Percentiles rank a stretch among this genome's conserved stretches.
These are phyloP conservation scores for Magnusiomyces suaveolens DNA, from an alignment of 1,139 yeast species.

Conservation along the genomic window DNA sequence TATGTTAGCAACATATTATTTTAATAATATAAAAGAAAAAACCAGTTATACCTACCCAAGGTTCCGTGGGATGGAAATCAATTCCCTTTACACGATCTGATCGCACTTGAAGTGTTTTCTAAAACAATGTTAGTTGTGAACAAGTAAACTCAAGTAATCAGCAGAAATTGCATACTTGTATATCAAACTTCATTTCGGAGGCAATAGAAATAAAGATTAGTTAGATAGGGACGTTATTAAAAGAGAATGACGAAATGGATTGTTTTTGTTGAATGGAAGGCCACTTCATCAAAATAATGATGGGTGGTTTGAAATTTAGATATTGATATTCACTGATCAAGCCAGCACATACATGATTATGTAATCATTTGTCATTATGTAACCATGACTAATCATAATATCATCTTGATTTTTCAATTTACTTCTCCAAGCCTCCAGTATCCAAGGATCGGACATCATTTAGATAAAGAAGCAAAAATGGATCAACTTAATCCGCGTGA, in stretches of 20 bases:
- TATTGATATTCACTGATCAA: not conserved
- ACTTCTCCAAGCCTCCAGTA: too few relatives aligned
- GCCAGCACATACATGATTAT: not conserved
- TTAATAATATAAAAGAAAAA: not conserved
- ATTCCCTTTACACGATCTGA: slow-evolving; percentile 96
- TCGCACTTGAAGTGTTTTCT: slow-evolving; percentile 74
- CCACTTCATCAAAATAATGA: not conserved
- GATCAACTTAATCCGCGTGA: slow-evolving; percentile 62
- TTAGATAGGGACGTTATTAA: too few relatives aligned
- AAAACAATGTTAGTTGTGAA: slow-evolving; percentile 27
- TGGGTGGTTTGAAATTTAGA: not conserved
- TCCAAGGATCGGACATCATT: too few relatives aligned
- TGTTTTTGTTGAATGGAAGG: too few relatives aligned
- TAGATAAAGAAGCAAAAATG: slow-evolving; percentile 23
- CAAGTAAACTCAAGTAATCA: not conserved
- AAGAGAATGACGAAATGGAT: too few relatives aligned
- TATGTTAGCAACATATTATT: slow-evolving; percentile 3
- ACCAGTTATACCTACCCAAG: slow-evolving; percentile 48
- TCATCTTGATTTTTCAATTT: not conserved
- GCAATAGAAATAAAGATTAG: too few relatives aligned
- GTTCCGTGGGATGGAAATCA: slow-evolving; percentile 96
- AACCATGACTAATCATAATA: not conserved
- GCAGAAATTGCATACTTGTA: slow-evolving; percentile 17
- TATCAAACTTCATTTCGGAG: slow-evolving; percentile 21
- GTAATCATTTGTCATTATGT: not conserved